Percentiles rank a stretch among this genome's conserved stretches.
Conservation (phyloP, 345 rosid species). For the Melastoma malabathricum region DNA sequence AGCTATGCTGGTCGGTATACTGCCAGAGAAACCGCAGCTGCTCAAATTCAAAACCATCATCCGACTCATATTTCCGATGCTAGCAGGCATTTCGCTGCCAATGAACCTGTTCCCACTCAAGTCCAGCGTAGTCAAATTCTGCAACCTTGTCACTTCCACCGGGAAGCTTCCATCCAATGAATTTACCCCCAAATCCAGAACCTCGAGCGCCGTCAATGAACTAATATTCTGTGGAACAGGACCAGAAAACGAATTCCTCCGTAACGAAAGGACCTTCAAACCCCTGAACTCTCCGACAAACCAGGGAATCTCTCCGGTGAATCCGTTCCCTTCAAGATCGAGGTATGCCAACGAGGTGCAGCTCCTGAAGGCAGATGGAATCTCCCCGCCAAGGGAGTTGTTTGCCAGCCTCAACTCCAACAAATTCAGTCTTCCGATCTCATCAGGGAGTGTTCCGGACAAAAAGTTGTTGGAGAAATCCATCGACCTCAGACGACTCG, state of each 20-base stretch:
- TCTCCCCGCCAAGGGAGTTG: conserved; percentile 46
- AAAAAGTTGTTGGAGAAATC: conserved; percentile 64
- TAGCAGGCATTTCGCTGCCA: conserved; percentile 32
- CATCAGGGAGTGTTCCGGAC: conserved; percentile 49
- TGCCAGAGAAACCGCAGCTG: conserved; percentile 41
- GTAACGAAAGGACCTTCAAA: conserved; percentile 45
- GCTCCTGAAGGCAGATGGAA: conserved; percentile 54
- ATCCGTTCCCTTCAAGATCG: conserved; percentile 55
- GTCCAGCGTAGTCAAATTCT: conserved; percentile 53
- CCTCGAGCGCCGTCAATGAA: conserved; percentile 36
- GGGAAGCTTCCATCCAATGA: conserved; percentile 54
- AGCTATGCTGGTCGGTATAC: conserved; percentile 38
- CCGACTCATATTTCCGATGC: conserved; percentile 41
- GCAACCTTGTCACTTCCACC: conserved; percentile 37
- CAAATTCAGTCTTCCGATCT: conserved; percentile 39
- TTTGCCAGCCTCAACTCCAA: conserved; percentile 51
- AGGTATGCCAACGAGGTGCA: conserved; percentile 47
- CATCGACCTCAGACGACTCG: conserved; percentile 28
- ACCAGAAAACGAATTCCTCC: conserved; percentile 57
- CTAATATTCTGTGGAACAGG: conserved; percentile 40
- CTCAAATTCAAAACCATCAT: conserved; percentile 39
- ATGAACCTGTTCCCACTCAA: conserved; percentile 50
- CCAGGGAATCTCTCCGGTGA: conserved; percentile 53
- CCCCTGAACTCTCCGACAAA: conserved; percentile 43
- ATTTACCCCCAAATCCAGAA: conserved; percentile 39